Conservation (phyloP, 2,329 filamentous ascomycete species). For the Talaromyces sp. region DNA sequence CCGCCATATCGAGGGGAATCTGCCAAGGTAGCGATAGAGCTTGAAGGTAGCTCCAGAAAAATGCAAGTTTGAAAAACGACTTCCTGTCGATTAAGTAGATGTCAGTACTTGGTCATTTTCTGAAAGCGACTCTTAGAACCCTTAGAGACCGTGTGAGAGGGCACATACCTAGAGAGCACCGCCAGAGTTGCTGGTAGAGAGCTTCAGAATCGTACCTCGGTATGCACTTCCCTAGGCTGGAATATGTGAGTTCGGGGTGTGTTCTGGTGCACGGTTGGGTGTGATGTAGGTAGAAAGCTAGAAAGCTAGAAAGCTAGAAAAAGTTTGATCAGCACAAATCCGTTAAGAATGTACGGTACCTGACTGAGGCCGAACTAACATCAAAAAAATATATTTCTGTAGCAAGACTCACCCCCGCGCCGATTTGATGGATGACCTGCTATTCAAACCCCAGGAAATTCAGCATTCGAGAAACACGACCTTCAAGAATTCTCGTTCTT, state of each 20-base stretch:
- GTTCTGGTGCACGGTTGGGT: not conserved
- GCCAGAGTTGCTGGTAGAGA: not conserved
- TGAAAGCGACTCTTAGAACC: not conserved
- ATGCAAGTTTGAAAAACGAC: not conserved
- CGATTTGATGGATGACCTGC: not conserved
- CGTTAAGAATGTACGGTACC: not conserved
- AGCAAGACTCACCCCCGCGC: not conserved
- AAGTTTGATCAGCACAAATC: not conserved
- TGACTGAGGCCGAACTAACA: not conserved
- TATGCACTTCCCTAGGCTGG: not conserved
- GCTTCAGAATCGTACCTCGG: too few species aligned
- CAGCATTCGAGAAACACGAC: not conserved
- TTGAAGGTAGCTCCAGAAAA: constrained; percentile 10
- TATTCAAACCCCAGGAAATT: not conserved
- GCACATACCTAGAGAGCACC: not conserved
- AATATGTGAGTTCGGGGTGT: not conserved
- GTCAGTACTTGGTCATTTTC: not conserved
- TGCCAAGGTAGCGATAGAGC: constrained; percentile 3
- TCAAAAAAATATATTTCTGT: not conserved
- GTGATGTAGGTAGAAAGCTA: not conserved
- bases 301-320: not conserved
- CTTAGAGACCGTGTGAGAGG: not conserved
- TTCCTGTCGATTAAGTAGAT: constrained; percentile 6
- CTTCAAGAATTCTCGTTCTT: not conserved
- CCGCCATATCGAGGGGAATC: constrained; percentile 48